Evolutionary conservation across 805 yeast species (phyloP), one percentile per base, ranked within the genome.

Genomic region (Candida ipomoeae): DNA sequence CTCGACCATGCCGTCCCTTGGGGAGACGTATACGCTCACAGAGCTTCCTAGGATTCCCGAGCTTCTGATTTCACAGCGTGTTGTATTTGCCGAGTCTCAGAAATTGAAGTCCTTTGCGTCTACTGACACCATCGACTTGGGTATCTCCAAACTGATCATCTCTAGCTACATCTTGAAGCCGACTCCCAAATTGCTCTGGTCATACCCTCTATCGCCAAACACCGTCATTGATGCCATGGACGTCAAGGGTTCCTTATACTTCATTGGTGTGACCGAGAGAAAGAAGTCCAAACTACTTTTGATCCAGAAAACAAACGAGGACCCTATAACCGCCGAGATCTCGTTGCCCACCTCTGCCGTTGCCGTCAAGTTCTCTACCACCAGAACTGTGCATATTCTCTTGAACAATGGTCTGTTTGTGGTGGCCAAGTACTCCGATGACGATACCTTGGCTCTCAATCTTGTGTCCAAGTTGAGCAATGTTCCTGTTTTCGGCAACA

Each of bases 111-210:
- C 40, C 4, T 50, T 32, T 34, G 42, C 38, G 18, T 54, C 56
- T 14, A 51, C 62, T 32, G 67, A 68, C 17, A 60, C 71, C 35
- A 68, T 80, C 51, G 82, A 80, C 57, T 57, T 80, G 44, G 83
- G 79, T n/a, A 71, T 80, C 42, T 74, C 80, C 50, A 81, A 80
- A 46, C 79, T 83, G 36, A 74, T 72, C 55, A 67, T 80, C 38
- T 78, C 81, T 31, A 71, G 79, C 35, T 79, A 74, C 58, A 66
- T 80, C 34, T 73, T 78, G 46, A 76, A 71, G 56, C 85, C 85
- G 15, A 71, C 82, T 13, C 85, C 85, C n/a, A 78, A 75, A 52
- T 65, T 80, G 62, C 65, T 74, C 37, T 80, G 84, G 84, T 76
- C 83, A 3, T 69, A 72, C 57, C 76, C 84, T 18, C 66, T 80